Conservation (phyloP, 192 early-diverging fungal species). For the Umbelopsis ramanniana region DNA sequence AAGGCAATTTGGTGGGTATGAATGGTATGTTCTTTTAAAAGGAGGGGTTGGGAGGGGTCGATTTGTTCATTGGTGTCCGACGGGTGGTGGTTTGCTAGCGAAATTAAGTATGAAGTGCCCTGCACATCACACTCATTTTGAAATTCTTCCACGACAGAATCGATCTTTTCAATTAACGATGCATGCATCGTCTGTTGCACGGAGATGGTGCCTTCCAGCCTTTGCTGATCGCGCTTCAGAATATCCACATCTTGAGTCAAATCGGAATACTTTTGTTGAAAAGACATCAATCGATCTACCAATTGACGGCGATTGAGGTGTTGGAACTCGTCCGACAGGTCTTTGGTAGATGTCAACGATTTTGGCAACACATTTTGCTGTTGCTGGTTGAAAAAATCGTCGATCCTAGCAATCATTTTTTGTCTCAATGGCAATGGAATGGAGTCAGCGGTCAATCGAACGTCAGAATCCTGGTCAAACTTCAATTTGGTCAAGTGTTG, state of each 20-base stretch:
- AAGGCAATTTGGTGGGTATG: slow-evolving; percentile 9
- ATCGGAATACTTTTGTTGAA: not conserved
- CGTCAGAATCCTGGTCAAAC: not conserved
- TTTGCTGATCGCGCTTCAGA: not conserved
- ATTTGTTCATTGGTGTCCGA: not conserved
- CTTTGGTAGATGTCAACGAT: not conserved
- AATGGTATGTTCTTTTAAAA: not conserved
- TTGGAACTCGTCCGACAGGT: not conserved
- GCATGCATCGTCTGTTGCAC: slow-evolving; percentile 19
- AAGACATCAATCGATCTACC: not conserved
- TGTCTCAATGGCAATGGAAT: not conserved
- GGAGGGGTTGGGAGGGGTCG: not conserved
- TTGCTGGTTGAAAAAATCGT: slow-evolving; percentile 1
- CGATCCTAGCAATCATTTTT: slow-evolving; percentile 7
- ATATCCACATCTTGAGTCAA: not conserved
- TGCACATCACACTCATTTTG: not conserved
- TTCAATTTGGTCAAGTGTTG: not conserved
- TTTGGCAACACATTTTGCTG: not conserved
- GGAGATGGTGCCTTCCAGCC: slow-evolving; percentile 4
- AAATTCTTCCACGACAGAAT: not conserved
- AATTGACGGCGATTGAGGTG: not conserved
- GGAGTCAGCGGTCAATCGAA: not conserved
- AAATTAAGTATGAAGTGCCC: not conserved
- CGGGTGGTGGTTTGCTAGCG: not conserved
- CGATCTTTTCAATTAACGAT: slow-evolving; percentile 5